Base-by-base conservation (phyloP, 257 asterid species). In the Nicotiana noctiflora region DNA sequence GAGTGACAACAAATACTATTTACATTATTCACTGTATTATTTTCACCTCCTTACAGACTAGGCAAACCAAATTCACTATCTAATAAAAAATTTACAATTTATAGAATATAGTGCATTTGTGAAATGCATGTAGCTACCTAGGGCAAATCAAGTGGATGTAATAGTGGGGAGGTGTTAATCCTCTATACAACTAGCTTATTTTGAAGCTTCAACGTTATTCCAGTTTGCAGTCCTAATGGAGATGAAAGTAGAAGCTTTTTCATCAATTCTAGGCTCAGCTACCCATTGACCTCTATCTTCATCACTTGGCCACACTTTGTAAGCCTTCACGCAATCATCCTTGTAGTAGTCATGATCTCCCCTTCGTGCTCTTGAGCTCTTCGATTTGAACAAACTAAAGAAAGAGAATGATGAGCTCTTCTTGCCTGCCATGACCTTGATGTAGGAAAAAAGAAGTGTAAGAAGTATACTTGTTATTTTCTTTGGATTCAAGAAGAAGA, bases 201-300 rank as follows among this genome's bases (percentile, higher is more conserved):
- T 81, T 23, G 82, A 79, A 2, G 46, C 70, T 11, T 53, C 83
- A 18, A 52, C 49, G 27, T 82, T 81, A 18, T 52, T 87, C 94
- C 92, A 90, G 63, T 65, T 81, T 46, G 84, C 80, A 6, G 92
- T 86, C 6, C 86, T 90, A 4, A 51, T 46, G 25, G 89, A 32
- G 80, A 89, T 90, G 78, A 85, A 90, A 57, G 85, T 90, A 1
- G 90, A 82, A 17, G 94, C 92, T 70, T 85, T 90, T 79, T 83
- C 82, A 52, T 90, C 92, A 29, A 90, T 89, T 75, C 89, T 89
- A 19, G 92, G 92, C 87, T 90, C 94, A 0, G 91, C 91, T 72
- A 90, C 90, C 90, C 93, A 89, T 14, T 87, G 86, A 12, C 90
- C 92, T 81, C 89, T 84, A 55, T 89, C 94, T 53, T 90, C 89